phyloP scores from a whole-genome alignment of 129 eudicot genomes.

The Chrysanthemum lavandulifolium region DNA sequence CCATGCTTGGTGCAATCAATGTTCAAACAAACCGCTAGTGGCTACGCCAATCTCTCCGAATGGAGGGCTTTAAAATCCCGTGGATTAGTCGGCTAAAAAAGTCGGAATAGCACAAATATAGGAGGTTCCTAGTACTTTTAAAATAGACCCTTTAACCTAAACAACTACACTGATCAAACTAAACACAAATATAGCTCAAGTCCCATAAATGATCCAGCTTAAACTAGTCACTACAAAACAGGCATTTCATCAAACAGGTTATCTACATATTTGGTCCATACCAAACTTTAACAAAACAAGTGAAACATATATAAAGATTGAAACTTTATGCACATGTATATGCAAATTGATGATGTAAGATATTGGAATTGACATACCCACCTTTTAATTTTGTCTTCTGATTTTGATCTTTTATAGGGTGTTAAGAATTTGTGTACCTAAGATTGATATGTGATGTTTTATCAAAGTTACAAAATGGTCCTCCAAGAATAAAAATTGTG shows the following conservation, averaged over 20 bases:
- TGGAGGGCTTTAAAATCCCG: too few relatives aligned
- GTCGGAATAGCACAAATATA: too few relatives aligned
- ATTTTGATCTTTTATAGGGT: background rate
- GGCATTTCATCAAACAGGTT: constrained; percentile 29
- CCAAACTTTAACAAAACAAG: background rate
- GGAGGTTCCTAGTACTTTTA: too few relatives aligned
- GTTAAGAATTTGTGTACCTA: background rate
- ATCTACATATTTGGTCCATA: background rate
- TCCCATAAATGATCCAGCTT: too few relatives aligned
- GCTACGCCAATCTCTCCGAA: too few relatives aligned
- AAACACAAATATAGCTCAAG: background rate
- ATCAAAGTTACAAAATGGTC: background rate
- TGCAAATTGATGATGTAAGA: background rate
- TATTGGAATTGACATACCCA: constrained; percentile 23
- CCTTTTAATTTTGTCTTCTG: constrained; percentile 12
- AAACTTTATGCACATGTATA: background rate
- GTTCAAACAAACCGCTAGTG: too few relatives aligned
- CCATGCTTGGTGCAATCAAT: too few relatives aligned
- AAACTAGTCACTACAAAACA: constrained; percentile 1
- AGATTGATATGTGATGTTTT: background rate
- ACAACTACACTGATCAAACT: constrained; percentile 1
- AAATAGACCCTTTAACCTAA: background rate
- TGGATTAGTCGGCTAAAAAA: too few relatives aligned
- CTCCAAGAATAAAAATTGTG: too few relatives aligned
- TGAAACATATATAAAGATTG: background rate